These are phyloP conservation scores for Begonia masoniana DNA, from an alignment of 306 rosid genomes.

Conservation along the genomic window DNA sequence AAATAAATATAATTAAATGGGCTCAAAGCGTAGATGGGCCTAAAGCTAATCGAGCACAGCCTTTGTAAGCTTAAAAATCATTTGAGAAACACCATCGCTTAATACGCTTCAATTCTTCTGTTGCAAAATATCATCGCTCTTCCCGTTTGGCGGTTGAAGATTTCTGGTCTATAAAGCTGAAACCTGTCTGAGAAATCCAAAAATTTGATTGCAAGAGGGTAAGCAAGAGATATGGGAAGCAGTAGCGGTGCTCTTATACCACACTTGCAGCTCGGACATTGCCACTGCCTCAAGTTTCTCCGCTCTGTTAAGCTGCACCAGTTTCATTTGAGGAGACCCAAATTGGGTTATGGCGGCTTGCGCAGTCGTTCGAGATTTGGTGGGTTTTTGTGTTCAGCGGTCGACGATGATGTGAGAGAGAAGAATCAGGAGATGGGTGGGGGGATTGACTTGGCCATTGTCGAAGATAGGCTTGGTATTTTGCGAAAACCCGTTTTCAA, in stretches of 20 bases:
- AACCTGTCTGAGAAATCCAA: not conserved
- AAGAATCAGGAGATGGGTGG: constrained; percentile 29
- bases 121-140: too few species aligned
- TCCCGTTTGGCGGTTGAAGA: too few species aligned
- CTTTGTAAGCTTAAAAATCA: too few species aligned
- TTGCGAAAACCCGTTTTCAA: not conserved
- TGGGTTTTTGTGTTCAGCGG: constrained; percentile 45
- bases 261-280: constrained; percentile 25
- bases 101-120: too few species aligned
- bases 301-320: constrained; percentile 25
- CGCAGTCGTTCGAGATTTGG: constrained; percentile 10
- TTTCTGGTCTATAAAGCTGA: not conserved
- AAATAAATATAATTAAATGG: too few species aligned
- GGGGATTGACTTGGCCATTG: constrained; percentile 31
- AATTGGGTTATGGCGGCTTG: constrained; percentile 16
- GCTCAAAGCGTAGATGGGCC: too few species aligned
- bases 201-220: constrained; percentile 1
- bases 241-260: constrained; percentile 32
- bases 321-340: constrained; percentile 9
- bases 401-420: constrained; percentile 57
- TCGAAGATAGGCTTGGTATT: constrained; percentile 61
- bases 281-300: constrained; percentile 6
- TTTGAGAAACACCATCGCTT: too few species aligned
- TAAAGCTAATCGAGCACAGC: too few species aligned
- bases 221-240: constrained; percentile 39